Evolutionary conservation across 441 rosid genomes (phyloP), one percentile per base, ranked within the genome.

Genomic region (Euphorbia neoarborescens): DNA sequence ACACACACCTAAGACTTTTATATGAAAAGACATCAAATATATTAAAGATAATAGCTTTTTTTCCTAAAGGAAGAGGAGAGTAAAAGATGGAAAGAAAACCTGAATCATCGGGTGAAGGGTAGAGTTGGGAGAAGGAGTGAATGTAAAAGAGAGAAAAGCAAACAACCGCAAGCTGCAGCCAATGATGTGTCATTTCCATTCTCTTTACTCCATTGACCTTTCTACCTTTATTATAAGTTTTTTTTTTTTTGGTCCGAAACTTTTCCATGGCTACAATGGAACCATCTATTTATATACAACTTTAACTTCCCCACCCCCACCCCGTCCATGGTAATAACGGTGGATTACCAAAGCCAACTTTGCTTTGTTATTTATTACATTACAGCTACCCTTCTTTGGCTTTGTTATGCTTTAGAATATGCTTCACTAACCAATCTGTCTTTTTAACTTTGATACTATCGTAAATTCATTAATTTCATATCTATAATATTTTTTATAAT

Each of bases 51-150:
- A n/a, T n/a, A n/a, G n/a, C n/a, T n/a, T n/a, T n/a, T n/a, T n/a
- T n/a, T n/a, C n/a, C n/a, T n/a, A n/a, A n/a, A n/a, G n/a, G n/a
- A n/a, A n/a, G n/a, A n/a, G n/a, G n/a, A n/a, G n/a, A n/a, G n/a
- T n/a, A n/a, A n/a, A 32, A 32, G 34, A 32, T 12, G 7, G 53
- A 48, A 24, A 48, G 12, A 5, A 1, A 15, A 83, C 82, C 81
- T 75, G 74, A 38, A 40, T 44, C 77, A 67, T 72, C 75, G 5
- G 68, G 77, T 1, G 81, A 58, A 69, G 70, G 35, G 8, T 28
- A 44, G 27, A 6, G 64, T 4, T n/a, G 27, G 2, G 71, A 57
- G n/a, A 32, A 66, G 35, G 62, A 44, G 30, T 14, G 63, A 57
- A 75, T 25, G 19, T 62, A 28, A 44, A 70, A 70, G 50, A 60